Conservation (phyloP, 2,329 filamentous ascomycete species). For the Paecilomyces fulvus region DNA sequence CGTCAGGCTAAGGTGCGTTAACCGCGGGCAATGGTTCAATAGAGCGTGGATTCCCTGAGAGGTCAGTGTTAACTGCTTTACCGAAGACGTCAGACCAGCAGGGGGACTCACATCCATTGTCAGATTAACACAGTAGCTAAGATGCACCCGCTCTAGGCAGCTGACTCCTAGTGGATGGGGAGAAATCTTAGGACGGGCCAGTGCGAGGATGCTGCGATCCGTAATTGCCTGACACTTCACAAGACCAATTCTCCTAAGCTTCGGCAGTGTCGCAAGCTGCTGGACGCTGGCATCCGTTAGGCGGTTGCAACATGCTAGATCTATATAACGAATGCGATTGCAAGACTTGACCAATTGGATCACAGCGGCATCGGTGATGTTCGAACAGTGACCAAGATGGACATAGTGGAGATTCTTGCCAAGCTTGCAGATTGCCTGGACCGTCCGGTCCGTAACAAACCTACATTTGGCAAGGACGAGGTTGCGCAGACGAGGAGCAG, state of each 20-base stretch:
- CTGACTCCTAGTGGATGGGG: constrained; percentile 54
- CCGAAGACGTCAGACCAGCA: not conserved
- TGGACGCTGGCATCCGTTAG: constrained; percentile 82
- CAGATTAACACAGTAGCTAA: constrained; percentile 86
- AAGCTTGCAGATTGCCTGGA: constrained; percentile 76
- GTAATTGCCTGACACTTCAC: constrained; percentile 92
- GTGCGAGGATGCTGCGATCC: constrained; percentile 74
- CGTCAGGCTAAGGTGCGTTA: constrained; percentile 91
- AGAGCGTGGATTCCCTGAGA: constrained; percentile 76
- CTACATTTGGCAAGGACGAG: constrained; percentile 90
- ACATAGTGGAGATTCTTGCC: constrained; percentile 97
- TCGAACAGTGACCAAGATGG: constrained; percentile 84
- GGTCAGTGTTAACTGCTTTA: constrained; percentile 20
- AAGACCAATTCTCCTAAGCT: constrained; percentile 86
- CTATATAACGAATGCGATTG: constrained; percentile 94
- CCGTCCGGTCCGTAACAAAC: constrained; percentile 81
- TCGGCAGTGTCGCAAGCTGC: constrained; percentile 76
- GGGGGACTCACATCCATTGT: constrained; percentile 61
- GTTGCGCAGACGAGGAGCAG: constrained; percentile 81
- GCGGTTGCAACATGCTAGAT: constrained; percentile 86
- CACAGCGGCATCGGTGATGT: constrained; percentile 85
- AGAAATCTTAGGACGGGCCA: constrained; percentile 57
- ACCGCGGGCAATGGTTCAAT: constrained; percentile 80
- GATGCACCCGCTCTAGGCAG: constrained; percentile 80
- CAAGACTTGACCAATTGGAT: constrained; percentile 74